Evolutionary conservation across 345 rosid species (phyloP), one percentile per base, ranked within the genome.

Genomic region (Gossypium bickii): DNA sequence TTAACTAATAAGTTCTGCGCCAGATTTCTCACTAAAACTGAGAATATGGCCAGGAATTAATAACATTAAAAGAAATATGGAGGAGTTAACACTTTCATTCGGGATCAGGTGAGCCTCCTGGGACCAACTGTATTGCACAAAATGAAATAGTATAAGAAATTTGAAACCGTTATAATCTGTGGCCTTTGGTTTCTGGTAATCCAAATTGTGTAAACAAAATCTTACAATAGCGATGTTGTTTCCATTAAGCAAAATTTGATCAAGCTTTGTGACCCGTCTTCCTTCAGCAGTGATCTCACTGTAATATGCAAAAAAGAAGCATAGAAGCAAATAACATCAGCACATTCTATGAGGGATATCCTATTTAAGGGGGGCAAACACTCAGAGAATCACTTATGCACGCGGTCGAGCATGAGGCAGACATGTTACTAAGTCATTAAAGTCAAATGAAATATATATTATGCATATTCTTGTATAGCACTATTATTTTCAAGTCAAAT

Each of bases 221-320:
- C 41, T 34, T 34, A 34, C 41, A 34, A 34, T 34, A 1, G 41
- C 41, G 41, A 34, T 93, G 85, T 93, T 90, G 88, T 93, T 95
- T 74, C 99, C 97, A 20, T 93, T 95, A 67, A 91, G 96, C 75
- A 96, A 79, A 77, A 96, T 96, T 81, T 93, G 97, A 85, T 93
- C 97, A 70, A 93, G 98, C 92, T 93, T 96, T 24, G 98, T 92
- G 53, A 93, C 87, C 75, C 98, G 81, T 70, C 91, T 84, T 67
- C 97, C 98, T 85, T 95, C 99, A 48, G 97, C 65, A 29, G 99
- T 87, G 75, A 96, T 89, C 84, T 93, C 99, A 79, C 99, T 93
- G 83, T 12, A 41, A 79, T 3, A 78, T 12, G 49, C 53, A 66
- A 2, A 64, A 11, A 68, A 12, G 6, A 74, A 78, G 17, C 64